Evolutionary conservation across 495 filamentous ascomycete species (phyloP).

Genomic region (Penicilliopsis zonata): DNA sequence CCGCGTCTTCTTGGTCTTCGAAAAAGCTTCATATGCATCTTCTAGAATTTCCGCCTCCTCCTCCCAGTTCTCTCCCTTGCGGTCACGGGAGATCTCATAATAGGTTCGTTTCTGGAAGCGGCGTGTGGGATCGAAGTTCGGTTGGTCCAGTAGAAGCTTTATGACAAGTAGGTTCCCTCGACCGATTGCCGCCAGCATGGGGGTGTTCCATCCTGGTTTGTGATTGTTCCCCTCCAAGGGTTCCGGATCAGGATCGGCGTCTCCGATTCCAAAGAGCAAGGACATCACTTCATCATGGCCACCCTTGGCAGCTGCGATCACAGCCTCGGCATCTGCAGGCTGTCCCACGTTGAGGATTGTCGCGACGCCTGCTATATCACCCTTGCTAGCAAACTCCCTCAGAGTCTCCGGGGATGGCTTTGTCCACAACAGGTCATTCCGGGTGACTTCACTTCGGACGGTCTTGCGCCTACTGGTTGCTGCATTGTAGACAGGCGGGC

Average conservation of each 20-base stretch:
- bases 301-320: slow-evolving; percentile 84
- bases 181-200: slow-evolving; percentile 89
- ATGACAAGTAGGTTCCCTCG: slow-evolving; percentile 78
- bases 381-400: slow-evolving; percentile 66
- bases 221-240: slow-evolving; percentile 37
- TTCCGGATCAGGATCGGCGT: slow-evolving; percentile 66
- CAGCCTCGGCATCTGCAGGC: slow-evolving; percentile 70
- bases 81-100: slow-evolving; percentile 68
- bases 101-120: slow-evolving; percentile 64
- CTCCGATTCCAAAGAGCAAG: slow-evolving; percentile 70
- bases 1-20: slow-evolving; percentile 27
- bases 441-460: slow-evolving; percentile 45
- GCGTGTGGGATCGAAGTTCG: slow-evolving; percentile 65
- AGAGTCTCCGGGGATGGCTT: slow-evolving; percentile 58
- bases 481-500: slow-evolving; percentile 30
- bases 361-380: slow-evolving; percentile 68
- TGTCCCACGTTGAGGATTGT: slow-evolving; percentile 66
- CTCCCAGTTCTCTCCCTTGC: slow-evolving; percentile 78
- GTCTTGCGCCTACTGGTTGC: slow-evolving; percentile 39
- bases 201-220: slow-evolving; percentile 55
- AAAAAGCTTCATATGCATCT: slow-evolving; percentile 58
- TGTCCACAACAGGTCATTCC: slow-evolving; percentile 51
- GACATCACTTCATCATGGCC: slow-evolving; percentile 81
- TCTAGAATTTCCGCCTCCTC: slow-evolving; percentile 77
- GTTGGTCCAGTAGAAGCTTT: slow-evolving; percentile 64